phyloP scores from a whole-genome alignment of 2,329 filamentous ascomycete species.

The Talaromyces sp. region DNA sequence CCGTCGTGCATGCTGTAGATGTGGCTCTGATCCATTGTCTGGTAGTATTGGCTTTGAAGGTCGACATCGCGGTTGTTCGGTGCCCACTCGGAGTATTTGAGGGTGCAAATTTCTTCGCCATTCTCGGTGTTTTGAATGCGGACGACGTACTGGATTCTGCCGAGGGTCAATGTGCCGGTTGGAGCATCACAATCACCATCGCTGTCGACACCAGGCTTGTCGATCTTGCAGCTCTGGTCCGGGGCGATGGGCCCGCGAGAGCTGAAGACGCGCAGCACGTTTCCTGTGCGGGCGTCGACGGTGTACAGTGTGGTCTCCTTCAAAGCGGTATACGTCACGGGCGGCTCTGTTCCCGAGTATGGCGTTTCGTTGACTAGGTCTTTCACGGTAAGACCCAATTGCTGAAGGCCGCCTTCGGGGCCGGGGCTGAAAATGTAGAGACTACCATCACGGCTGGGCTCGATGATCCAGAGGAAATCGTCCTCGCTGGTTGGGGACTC shows the following conservation, averaged over 20 bases:
- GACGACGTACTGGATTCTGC: conserved; percentile 84
- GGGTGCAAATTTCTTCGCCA: conserved; percentile 73
- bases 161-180: conserved; percentile 74
- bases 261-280: conserved; percentile 78
- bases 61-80: conserved; percentile 89
- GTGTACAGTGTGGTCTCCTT: conserved; percentile 89
- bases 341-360: conserved; percentile 67
- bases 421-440: conserved; percentile 81
- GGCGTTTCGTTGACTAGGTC: conserved; percentile 80
- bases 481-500: conserved; percentile 57
- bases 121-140: conserved; percentile 71
- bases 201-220: conserved; percentile 58
- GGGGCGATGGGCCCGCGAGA: conserved; percentile 65
- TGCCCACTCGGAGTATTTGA: conserved; percentile 91
- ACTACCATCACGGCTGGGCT: conserved; percentile 79
- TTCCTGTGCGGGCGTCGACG: conserved; percentile 79
- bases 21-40: conserved; percentile 80
- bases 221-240: conserved; percentile 60
- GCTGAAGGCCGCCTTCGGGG: conserved; percentile 41
- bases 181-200: conserved; percentile 62
- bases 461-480: conserved; percentile 91
- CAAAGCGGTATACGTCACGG: conserved; percentile 82
- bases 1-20: conserved; percentile 85
- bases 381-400: conserved; percentile 55
- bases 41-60: conserved; percentile 73